Evolutionary conservation across 208 protist genomes (phyloP).

Genomic region (Acanthamoeba rhysodes): DNA sequence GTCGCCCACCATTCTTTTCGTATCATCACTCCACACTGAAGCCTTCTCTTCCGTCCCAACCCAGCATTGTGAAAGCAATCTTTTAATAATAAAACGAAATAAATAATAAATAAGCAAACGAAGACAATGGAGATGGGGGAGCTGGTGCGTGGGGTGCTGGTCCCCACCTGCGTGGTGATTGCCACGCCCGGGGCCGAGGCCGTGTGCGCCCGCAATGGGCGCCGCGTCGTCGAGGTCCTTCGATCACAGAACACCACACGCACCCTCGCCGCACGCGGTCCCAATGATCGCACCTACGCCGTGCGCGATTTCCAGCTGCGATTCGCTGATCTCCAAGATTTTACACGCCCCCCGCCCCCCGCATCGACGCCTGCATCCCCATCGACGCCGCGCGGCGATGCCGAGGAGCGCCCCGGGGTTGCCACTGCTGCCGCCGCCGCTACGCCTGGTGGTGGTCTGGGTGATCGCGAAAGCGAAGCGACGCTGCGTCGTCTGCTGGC

Average conservation of each 20-base stretch:
- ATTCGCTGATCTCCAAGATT: slow-evolving; percentile 33
- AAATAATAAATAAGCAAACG: background rate
- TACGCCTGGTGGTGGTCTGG: background rate
- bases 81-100: background rate
- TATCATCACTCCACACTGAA: no score
- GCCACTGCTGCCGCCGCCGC: background rate
- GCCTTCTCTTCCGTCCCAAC: no score
- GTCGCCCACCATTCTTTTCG: no score
- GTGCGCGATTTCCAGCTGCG: slow-evolving; percentile 39
- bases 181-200: slow-evolving; percentile 20
- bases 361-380: background rate
- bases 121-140: slow-evolving; percentile 9
- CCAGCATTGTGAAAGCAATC: no score
- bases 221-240: slow-evolving; percentile 22
- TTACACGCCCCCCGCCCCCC: background rate
- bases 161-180: slow-evolving; percentile 13
- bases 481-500: background rate
- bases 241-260: slow-evolving; percentile 16
- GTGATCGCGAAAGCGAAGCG: background rate
- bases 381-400: background rate
- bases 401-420: background rate
- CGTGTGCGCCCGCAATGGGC: slow-evolving; percentile 24
- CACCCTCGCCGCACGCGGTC: slow-evolving; percentile 8
- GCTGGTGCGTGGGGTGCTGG: slow-evolving; percentile 39
- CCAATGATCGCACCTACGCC: slow-evolving; percentile 30